A percentile compares a stretch with the other conserved stretches of the same genome.
These are phyloP conservation scores for Favolaschia claudopus DNA, from an alignment of 768 basidiomycete species.

Conservation along the genomic window DNA sequence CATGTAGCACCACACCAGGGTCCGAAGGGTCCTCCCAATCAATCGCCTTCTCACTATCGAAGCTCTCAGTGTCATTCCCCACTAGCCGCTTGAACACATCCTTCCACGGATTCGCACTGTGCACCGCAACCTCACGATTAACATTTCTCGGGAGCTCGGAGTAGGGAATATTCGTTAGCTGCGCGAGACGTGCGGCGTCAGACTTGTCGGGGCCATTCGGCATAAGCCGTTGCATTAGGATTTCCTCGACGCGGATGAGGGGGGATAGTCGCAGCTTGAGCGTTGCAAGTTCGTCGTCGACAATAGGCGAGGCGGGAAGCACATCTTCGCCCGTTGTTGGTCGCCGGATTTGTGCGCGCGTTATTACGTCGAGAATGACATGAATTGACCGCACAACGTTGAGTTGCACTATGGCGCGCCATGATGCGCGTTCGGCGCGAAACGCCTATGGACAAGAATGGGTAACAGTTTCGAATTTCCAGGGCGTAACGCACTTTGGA, in stretches of 20 bases:
- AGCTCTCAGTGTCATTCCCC: constrained; percentile 34
- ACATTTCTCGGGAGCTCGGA: constrained; percentile 35
- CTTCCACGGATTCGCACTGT: constrained; percentile 62
- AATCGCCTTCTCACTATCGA: constrained; percentile 40
- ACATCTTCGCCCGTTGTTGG: constrained; percentile 18
- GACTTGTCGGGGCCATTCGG: constrained; percentile 48
- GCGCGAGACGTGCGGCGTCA: constrained; percentile 36
- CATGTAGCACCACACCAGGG: constrained; percentile 62
- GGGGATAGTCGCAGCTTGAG: constrained; percentile 68
- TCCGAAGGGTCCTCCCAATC: constrained; percentile 61
- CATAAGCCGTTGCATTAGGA: constrained; percentile 64
- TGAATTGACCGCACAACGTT: constrained; percentile 75
- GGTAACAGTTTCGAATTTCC: too few species aligned
- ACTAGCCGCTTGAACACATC: constrained; percentile 49
- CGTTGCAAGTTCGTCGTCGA: constrained; percentile 45
- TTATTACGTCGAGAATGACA: constrained; percentile 65
- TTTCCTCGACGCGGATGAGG: constrained; percentile 67
- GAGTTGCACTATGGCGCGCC: constrained; percentile 74
- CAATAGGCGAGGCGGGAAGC: constrained; percentile 25
- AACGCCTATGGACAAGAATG: constrained; percentile 50
- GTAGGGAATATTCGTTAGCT: constrained; percentile 29
- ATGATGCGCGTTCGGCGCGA: constrained; percentile 65
- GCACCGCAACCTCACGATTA: constrained; percentile 59
- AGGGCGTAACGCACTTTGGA: constrained; percentile 52
- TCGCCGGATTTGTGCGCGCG: constrained; percentile 35